Evolutionary conservation across 768 basidiomycete genomes (phyloP), one percentile per base, ranked within the genome.

Genomic region (Pulveroboletus ravenelii): DNA sequence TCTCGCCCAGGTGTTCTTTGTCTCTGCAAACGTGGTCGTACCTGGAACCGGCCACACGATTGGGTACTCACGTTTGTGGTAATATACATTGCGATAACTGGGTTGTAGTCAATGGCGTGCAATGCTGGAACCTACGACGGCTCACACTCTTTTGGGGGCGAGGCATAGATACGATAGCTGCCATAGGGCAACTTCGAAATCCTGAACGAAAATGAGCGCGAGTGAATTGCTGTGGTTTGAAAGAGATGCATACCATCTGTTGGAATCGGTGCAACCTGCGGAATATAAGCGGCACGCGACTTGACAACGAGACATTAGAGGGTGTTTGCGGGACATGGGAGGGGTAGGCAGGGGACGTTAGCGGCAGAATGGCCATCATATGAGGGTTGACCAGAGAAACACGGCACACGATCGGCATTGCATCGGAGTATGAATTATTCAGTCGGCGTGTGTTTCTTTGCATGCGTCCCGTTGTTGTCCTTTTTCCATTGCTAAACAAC

Each of bases 1-100:
- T 67, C 95, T 77, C 17, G 94, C 93, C 94, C 94, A 97, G 14
- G 89, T 92, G 67, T 98, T 96, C 77, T 96, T 97, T 17, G 94
- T 97, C 75, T 97, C 93, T 89, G 70, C 55, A 36, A 38, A 41
- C 38, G 18, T 34, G 56, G 35, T 32, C 40, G n/a, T 30, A 52
- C 15, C 30, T 4, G 9, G 18, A 3, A n/a, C 35, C 3, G 0
- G 15, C 10, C 10, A 39, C 38, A 36, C 43, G 6, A 45, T 3
- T 0, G 29, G 25, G 38, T 44, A 70, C 85, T 62, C 64, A 94
- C 94, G 91, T 71, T 94, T 94, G 72, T 96, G 94, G 64, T 94
- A 96, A 67, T 97, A 98, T 7, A 96, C 94, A 70, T 97, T 95
- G 44, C 93, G 85, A 69, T 96, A 93, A 15, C 89, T 92, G 60